Evolutionary conservation across 257 asterid species (phyloP), one percentile per base, ranked within the genome.

Genomic region (Lavandula angustifolia): DNA sequence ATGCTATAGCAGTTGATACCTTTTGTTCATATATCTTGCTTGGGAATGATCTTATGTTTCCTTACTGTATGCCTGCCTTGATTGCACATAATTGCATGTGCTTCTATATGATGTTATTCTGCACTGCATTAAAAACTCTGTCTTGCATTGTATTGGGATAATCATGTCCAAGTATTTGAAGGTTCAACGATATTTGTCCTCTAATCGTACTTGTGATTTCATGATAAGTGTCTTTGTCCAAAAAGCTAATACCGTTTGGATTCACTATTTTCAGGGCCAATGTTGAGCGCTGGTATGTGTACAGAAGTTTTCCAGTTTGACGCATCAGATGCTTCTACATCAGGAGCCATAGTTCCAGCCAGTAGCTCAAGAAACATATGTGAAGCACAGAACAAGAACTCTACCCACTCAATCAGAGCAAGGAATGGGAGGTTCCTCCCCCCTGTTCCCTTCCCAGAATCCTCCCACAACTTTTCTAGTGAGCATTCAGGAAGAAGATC

Each of bases 261-360:
- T 68, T 42, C 35, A 12, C 54, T 57, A 38, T 74, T 41, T 67
- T 70, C 83, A 94, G 97, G 95, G 43, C 96, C 97, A 44, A 84
- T 94, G 96, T 72, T 94, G 71, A 89, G 94, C 40, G 82, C 96
- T 2, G 99, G 95, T 63, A 82, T 87, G 99, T 94, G 99, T 69
- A 85, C 87, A 9, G 97, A 94, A 77, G 99, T 90, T 13, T 94
- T 94, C 92, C 96, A 90, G 80, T 94, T 94, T 38, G 97, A 94
- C 5, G 84, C 79, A 3, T 90, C 96, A 50, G 84, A 92, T 29
- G 84, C 85, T 53, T 64, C 75, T 49, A 80, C 82, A 51, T 62
- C 85, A n/a, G 87, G 86, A 70, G 90, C 89, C 80, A 83, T 91
- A 51, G 81, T 88, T 66, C 85, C 87, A 11, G 88, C 95, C 42